These are phyloP conservation scores for Globisporangium nunn DNA, from an alignment of 352 stramenopile species.

Conservation along the genomic window DNA sequence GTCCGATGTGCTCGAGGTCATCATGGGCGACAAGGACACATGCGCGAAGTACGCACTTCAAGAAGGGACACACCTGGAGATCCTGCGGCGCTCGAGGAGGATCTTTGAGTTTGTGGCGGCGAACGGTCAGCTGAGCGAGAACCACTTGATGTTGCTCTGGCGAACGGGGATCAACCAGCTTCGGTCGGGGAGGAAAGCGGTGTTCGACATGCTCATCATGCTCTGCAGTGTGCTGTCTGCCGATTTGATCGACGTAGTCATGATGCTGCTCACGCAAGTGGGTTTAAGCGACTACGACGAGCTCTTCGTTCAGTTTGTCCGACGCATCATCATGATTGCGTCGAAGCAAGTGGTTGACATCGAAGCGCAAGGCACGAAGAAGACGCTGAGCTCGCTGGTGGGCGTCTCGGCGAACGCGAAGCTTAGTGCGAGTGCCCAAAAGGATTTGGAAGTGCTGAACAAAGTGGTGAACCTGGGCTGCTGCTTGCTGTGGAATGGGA, in stretches of 20 bases:
- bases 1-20: constrained; percentile 78
- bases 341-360: constrained; percentile 63
- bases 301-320: constrained; percentile 69
- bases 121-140: constrained; percentile 48
- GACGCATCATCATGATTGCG: constrained; percentile 64
- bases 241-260: constrained; percentile 71
- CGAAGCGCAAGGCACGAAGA: constrained; percentile 62
- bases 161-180: constrained; percentile 62
- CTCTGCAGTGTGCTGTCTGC: constrained; percentile 60
- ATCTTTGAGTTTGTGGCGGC: constrained; percentile 65
- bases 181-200: constrained; percentile 51
- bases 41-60: constrained; percentile 66
- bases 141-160: constrained; percentile 72
- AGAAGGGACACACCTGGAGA: constrained; percentile 74
- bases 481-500: constrained; percentile 75
- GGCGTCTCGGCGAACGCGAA: constrained; percentile 40
- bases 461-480: constrained; percentile 70
- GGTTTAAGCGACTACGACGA: constrained; percentile 67
- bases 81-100: constrained; percentile 67
- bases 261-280: constrained; percentile 71
- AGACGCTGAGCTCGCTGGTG: constrained; percentile 60
- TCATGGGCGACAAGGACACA: constrained; percentile 61
- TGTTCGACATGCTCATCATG: constrained; percentile 69
- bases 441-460: constrained; percentile 62
- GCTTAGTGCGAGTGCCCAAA: constrained; percentile 38